Base-by-base conservation (phyloP, 345 rosid genomes). In the Nasturtium officinale region DNA sequence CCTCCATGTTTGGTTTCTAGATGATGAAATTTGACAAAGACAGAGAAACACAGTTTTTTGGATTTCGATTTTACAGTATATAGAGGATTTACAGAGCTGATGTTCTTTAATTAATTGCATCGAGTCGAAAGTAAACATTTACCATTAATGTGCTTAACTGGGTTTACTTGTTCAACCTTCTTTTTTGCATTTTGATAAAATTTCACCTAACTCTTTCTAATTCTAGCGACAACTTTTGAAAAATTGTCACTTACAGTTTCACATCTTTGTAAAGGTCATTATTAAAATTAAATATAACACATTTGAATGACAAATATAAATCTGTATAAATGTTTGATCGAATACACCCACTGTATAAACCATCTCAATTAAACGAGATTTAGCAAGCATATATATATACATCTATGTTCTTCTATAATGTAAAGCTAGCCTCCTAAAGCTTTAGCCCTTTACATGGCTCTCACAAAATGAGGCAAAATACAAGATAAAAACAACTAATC, bases 381-480 rank as follows among this genome's bases (percentile, higher is more conserved):
- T 37, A 9, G 2, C 66, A 70, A 50, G 16, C 21, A 59, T 10
- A 25, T 7, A 16, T 23, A 30, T 32, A 5, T 3, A 45, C 23
- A 23, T 23, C 2, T 26, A 18, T 58, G 47, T 60, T 48, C 42
- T 46, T 25, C 43, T 61, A 50, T 25, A 25, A 25, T 61, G 32
- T 28, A 38, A 72, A 51, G 69, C 61, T 61, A 61, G 32, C 69
- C 61, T 61, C 52, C 69, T 9, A 28, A 50, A 38, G 61, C 61
- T 3, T 51, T 50, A 17, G 53, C 51, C 68, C 43, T 38, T 37
- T 20, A 50, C 40, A 51, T 51, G 62, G 62, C 6, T 38, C 3
- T 38, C 70, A 54, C 52, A 71, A 50, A 60, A 28, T 37, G 67
- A 60, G 50, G 60, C 67, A 0, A 40, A 13, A 62, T 16, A 63